These are phyloP conservation scores for Coprinellus micaceus DNA, from an alignment of 768 basidiomycete genomes.

Conservation along the genomic window DNA sequence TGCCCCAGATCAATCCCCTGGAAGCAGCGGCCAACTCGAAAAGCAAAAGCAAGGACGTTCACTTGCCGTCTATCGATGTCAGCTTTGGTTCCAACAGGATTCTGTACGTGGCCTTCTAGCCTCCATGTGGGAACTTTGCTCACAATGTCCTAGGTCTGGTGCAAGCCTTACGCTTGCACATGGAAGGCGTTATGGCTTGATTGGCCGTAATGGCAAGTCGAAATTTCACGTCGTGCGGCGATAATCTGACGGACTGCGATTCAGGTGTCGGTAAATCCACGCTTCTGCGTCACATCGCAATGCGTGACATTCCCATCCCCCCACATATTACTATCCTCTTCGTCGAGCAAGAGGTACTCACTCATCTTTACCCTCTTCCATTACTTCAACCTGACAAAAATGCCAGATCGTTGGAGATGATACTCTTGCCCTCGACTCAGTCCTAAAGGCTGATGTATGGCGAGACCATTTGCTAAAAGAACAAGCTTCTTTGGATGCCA, in stretches of 20 bases:
- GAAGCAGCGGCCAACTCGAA: slow-evolving; percentile 74
- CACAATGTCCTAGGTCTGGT: slow-evolving; percentile 52
- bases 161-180: slow-evolving; percentile 85
- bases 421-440: slow-evolving; percentile 87
- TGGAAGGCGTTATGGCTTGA: slow-evolving; percentile 87
- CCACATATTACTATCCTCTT: slow-evolving; percentile 95
- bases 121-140: neutral
- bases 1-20: slow-evolving; percentile 82
- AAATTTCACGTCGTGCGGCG: neutral
- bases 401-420: slow-evolving; percentile 87
- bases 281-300: slow-evolving; percentile 86
- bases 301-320: slow-evolving; percentile 92
- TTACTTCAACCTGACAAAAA: neutral
- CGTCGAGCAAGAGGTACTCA: slow-evolving; percentile 89
- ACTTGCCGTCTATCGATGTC: slow-evolving; percentile 92
- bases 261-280: slow-evolving; percentile 95
- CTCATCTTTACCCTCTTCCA: neutral
- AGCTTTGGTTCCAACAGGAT: slow-evolving; percentile 95
- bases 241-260: neutral
- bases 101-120: slow-evolving; percentile 44
- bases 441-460: slow-evolving; percentile 99
- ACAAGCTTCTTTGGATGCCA: slow-evolving; percentile 70
- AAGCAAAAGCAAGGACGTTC: slow-evolving; percentile 97
- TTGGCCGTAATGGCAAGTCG: slow-evolving; percentile 76
- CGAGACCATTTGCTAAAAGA: slow-evolving; percentile 88